Percentiles rank a stretch among this genome's conserved stretches.
Conservation (phyloP, 192 early-diverging fungal genomes). For the Spizellomyces sp. region DNA sequence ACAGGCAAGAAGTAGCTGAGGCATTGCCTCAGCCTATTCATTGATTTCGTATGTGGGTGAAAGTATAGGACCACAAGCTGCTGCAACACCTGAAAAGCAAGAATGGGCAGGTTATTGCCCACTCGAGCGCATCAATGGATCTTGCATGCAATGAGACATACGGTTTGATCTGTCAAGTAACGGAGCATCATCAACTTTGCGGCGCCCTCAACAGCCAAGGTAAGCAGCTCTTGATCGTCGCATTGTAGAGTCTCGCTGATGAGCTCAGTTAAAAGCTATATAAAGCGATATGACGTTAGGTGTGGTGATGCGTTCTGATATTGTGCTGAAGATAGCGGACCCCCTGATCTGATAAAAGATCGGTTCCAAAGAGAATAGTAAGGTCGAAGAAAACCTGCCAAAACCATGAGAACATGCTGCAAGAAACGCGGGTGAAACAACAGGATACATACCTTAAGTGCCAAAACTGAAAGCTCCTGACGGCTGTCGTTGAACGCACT, state of each 20-base stretch:
- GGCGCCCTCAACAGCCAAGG: constrained; percentile 75
- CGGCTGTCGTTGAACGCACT: constrained; percentile 61
- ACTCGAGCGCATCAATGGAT: constrained; percentile 34
- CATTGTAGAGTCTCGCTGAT: constrained; percentile 59
- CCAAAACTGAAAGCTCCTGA: constrained; percentile 63
- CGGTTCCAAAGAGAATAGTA: constrained; percentile 57
- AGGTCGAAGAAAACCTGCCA: constrained; percentile 65
- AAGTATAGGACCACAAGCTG: constrained; percentile 82
- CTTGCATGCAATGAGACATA: neutral
- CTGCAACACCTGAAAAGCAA: constrained; percentile 60
- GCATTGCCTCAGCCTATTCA: constrained; percentile 78
- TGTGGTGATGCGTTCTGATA: neutral
- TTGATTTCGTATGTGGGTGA: constrained; percentile 67
- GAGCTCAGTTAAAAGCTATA: constrained; percentile 16
- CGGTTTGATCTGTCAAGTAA: constrained; percentile 41
- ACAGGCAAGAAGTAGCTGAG: constrained; percentile 89
- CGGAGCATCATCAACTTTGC: constrained; percentile 70
- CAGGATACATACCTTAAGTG: constrained; percentile 60
- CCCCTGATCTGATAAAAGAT: constrained; percentile 22
- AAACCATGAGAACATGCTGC: neutral
- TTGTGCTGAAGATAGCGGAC: constrained; percentile 30
- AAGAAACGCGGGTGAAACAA: neutral
- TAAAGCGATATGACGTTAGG: neutral
- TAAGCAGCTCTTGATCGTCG: constrained; percentile 60
- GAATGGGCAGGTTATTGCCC: constrained; percentile 36